Percentiles rank a stretch among this genome's conserved stretches.
These are phyloP conservation scores for Gentiana macrophylla DNA, from an alignment of 257 asterid species.

Conservation along the genomic window DNA sequence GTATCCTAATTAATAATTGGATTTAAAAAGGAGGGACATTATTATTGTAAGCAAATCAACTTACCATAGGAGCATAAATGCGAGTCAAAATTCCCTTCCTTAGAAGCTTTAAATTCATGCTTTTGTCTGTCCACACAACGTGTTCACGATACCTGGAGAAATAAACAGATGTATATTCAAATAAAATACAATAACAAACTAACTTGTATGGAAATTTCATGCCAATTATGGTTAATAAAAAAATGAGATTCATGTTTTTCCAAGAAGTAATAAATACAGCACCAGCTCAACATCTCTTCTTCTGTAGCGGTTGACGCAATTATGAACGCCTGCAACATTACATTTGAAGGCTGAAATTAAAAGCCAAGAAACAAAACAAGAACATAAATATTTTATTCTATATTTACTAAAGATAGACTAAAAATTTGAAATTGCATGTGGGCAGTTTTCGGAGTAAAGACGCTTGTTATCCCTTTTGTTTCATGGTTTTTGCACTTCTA, in stretches of 20 bases:
- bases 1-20: no score
- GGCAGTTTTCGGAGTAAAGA: no score
- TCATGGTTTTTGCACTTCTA: no score
- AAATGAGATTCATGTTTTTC: background rate
- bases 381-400: background rate
- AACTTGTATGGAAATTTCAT: background rate
- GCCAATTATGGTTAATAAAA: background rate
- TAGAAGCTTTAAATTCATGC: slow-evolving; percentile 66
- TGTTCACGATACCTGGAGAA: slow-evolving; percentile 83
- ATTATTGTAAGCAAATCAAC: background rate
- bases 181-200: background rate
- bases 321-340: slow-evolving; percentile 70
- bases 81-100: slow-evolving; percentile 92
- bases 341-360: no score
- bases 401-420: no score
- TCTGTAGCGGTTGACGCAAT: slow-evolving; percentile 98
- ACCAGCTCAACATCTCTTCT: slow-evolving; percentile 96
- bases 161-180: slow-evolving; percentile 6
- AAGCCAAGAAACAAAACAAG: background rate
- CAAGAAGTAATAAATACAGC: slow-evolving; percentile 3
- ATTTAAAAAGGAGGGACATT: no score
- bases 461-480: no score
- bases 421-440: no score
- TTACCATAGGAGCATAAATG: slow-evolving; percentile 96
- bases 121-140: slow-evolving; percentile 82